Evolutionary conservation across 176 grass and related monocot genomes (phyloP).

Genomic region (Avena sativa): DNA sequence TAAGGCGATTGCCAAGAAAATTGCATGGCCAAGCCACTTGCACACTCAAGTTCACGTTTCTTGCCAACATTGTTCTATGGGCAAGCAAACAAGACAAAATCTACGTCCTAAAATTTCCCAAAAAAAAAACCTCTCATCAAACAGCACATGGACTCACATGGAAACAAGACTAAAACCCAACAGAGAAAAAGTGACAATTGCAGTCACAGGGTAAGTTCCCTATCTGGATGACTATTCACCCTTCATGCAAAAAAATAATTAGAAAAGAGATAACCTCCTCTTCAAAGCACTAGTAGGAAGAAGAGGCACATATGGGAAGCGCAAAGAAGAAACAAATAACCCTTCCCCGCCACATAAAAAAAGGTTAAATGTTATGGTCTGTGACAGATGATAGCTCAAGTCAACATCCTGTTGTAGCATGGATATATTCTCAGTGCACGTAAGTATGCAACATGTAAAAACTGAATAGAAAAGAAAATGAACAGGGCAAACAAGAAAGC

Average conservation of each 20-base stretch:
- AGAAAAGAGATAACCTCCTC: background rate
- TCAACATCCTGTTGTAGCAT: conserved; percentile 7
- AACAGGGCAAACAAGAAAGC: background rate
- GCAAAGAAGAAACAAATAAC: background rate
- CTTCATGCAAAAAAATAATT: background rate
- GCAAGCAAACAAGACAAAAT: background rate
- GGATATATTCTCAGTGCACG: background rate
- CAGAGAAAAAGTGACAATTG: background rate
- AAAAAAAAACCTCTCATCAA: background rate
- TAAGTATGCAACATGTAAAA: background rate
- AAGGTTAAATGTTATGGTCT: background rate
- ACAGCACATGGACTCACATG: conserved; percentile 5
- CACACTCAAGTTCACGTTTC: background rate
- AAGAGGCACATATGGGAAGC: background rate
- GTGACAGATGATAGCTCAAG: background rate
- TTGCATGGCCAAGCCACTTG: background rate
- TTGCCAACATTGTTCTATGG: background rate
- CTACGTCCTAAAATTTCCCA: background rate
- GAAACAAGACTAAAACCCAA: background rate
- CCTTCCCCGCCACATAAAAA: background rate
- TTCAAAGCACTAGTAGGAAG: background rate
- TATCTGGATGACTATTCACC: background rate
- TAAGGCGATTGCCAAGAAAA: background rate
- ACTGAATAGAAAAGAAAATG: conserved; percentile 10
- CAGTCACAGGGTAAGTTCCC: background rate